phyloP scores from a whole-genome alignment of 2,329 filamentous ascomycete species.

The Nigrospora oryzae region DNA sequence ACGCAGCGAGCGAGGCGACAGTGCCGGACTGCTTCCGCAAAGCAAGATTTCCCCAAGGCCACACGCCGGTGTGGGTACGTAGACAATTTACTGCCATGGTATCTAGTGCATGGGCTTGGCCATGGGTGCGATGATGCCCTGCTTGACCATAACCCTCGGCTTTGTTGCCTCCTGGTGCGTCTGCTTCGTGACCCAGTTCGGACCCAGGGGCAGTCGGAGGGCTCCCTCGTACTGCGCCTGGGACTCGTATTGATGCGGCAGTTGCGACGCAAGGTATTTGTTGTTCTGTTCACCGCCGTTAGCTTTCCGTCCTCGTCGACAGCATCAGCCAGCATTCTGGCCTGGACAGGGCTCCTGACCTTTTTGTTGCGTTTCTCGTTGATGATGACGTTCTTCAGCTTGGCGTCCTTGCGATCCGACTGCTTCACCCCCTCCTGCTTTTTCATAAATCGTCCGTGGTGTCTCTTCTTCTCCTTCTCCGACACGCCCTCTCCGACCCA shows the following conservation, averaged over 20 bases:
- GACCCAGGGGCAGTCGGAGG: constrained; percentile 77
- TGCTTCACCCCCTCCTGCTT: constrained; percentile 67
- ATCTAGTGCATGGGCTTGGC: constrained; percentile 53
- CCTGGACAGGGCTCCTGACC: constrained; percentile 33
- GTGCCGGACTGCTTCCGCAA: too few species aligned
- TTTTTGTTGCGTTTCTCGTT: constrained; percentile 88
- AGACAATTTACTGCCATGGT: neutral
- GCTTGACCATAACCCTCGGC: constrained; percentile 83
- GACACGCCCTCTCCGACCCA: constrained; percentile 83
- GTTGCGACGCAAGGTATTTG: constrained; percentile 73
- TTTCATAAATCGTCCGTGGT: constrained; percentile 53
- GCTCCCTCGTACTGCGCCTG: constrained; percentile 84
- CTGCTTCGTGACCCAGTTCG: constrained; percentile 95
- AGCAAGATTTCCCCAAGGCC: too few species aligned
- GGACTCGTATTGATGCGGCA: constrained; percentile 88
- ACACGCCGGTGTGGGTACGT: too few species aligned
- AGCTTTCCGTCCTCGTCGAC: constrained; percentile 3
- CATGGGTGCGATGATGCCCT: constrained; percentile 83
- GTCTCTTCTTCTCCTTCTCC: constrained; percentile 57
- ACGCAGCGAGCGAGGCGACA: too few species aligned
- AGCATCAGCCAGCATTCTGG: too few species aligned
- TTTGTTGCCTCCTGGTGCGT: constrained; percentile 85
- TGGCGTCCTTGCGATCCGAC: constrained; percentile 71
- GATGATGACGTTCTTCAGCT: constrained; percentile 78
- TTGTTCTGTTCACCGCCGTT: constrained; percentile 51